These are phyloP conservation scores for Talaromyces sp. DNA, from an alignment of 2,329 filamentous ascomycete species.

Conservation along the genomic window DNA sequence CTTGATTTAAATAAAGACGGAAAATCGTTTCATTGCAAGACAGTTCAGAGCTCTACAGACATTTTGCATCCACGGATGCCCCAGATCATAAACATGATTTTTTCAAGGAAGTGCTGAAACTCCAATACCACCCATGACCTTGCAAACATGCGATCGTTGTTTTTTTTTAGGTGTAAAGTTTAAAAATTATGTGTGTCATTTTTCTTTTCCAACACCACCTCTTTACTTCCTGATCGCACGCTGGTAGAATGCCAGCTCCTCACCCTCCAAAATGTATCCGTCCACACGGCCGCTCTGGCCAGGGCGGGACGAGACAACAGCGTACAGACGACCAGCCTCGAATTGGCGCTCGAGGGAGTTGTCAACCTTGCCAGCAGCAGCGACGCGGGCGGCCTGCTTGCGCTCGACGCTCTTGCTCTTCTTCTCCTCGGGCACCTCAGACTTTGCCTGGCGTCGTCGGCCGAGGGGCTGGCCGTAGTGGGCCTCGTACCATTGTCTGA, in stretches of 20 bases:
- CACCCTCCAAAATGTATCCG: constrained; percentile 97
- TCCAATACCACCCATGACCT: constrained; percentile 12
- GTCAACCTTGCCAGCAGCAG: constrained; percentile 88
- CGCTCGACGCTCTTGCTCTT: constrained; percentile 94
- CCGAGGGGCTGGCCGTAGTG: constrained; percentile 93
- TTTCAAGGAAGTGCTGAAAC: constrained; percentile 13
- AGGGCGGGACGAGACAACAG: constrained; percentile 84
- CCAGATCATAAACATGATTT: constrained; percentile 12
- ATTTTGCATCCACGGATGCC: constrained; percentile 10
- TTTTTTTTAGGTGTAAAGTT: not conserved
- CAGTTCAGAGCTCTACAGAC: constrained; percentile 12
- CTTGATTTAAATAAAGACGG: no score
- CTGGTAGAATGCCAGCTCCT: constrained; percentile 99
- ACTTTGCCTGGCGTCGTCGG: constrained; percentile 83
- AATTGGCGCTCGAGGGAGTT: constrained; percentile 92
- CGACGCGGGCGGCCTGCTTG: constrained; percentile 88
- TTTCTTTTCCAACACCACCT: constrained; percentile 29
- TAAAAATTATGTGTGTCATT: constrained; percentile 7
- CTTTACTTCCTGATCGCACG: constrained; percentile 98
- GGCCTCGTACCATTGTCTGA: constrained; percentile 99
- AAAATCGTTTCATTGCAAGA: constrained; percentile 10
- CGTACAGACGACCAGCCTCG: constrained; percentile 96
- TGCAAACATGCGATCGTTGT: constrained; percentile 6
- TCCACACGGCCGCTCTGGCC: constrained; percentile 96
- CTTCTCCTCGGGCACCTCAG: constrained; percentile 60